Evolutionary conservation across 2,329 filamentous ascomycete genomes (phyloP).

Genomic region (Gyromitra esculenta): DNA sequence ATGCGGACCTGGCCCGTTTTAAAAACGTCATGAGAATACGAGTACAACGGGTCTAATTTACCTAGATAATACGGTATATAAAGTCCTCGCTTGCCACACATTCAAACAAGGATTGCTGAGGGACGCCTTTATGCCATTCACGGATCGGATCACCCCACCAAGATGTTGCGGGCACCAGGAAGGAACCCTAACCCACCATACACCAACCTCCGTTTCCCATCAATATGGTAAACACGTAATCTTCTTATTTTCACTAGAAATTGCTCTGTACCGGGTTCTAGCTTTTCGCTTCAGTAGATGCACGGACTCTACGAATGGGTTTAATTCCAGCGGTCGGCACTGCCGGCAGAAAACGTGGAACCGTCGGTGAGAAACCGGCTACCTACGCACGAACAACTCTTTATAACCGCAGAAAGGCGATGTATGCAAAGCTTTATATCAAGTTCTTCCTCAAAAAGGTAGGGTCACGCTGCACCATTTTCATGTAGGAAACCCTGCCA

Average conservation of each 20-base stretch:
- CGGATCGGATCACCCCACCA: neutral
- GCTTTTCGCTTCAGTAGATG: constrained; percentile 30
- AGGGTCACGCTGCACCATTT: neutral
- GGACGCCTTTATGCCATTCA: constrained; percentile 1
- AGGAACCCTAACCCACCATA: constrained; percentile 40
- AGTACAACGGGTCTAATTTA: too few relatives aligned
- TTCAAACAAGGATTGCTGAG: neutral
- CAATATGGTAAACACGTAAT: constrained; percentile 22
- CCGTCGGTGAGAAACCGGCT: neutral
- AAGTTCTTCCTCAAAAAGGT: neutral
- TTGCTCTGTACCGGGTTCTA: constrained; percentile 19
- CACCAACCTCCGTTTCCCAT: constrained; percentile 5
- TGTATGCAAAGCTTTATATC: neutral
- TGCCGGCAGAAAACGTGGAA: constrained; percentile 4
- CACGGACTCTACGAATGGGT: constrained; percentile 5
- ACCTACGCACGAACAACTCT: neutral
- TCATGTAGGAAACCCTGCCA: neutral
- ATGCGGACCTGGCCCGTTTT: too few relatives aligned
- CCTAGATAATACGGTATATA: too few relatives aligned
- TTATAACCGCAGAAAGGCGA: neutral
- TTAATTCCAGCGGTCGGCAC: constrained; percentile 6
- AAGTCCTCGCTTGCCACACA: neutral
- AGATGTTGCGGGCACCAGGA: neutral
- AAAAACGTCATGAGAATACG: too few relatives aligned
- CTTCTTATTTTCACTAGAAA: neutral